Evolutionary conservation across 176 grass and related monocot species (phyloP).

Genomic region (Pharus latifolius): DNA sequence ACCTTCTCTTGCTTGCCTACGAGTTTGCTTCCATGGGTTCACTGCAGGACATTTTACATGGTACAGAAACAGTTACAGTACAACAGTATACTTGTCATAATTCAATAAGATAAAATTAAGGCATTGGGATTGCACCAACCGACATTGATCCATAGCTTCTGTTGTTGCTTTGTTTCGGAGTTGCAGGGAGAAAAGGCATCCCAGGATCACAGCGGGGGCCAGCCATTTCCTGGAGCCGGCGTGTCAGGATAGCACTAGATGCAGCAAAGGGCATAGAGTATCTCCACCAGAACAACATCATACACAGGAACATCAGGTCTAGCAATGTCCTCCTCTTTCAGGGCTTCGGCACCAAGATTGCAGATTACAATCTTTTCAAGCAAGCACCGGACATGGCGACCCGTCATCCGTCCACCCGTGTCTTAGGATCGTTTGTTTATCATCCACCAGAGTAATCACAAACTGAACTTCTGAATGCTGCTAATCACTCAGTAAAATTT

Average conservation of each 20-base stretch:
- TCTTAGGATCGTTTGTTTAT: too few relatives aligned
- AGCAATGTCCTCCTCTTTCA: constrained; percentile 13
- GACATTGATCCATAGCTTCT: too few relatives aligned
- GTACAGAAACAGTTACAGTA: too few relatives aligned
- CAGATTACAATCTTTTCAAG: background rate
- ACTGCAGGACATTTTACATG: constrained; percentile 19
- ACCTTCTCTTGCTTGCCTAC: background rate
- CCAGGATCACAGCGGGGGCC: background rate
- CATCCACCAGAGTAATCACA: too few relatives aligned
- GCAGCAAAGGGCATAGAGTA: constrained; percentile 5
- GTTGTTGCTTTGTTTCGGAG: too few relatives aligned
- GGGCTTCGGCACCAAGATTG: constrained; percentile 8
- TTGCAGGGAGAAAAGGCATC: background rate
- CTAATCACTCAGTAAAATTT: too few relatives aligned
- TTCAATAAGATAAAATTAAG: too few relatives aligned
- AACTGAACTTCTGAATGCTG: too few relatives aligned
- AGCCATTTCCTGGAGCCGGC: background rate
- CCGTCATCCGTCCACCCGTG: too few relatives aligned
- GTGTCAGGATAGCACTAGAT: constrained; percentile 3
- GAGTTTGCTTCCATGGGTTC: constrained; percentile 20
- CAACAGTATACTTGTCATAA: too few relatives aligned
- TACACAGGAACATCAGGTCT: constrained; percentile 1
- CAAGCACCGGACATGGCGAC: too few relatives aligned
- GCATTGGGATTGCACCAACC: too few relatives aligned
- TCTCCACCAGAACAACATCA: background rate